These are phyloP conservation scores for Lasiodiplodia hormozganensis DNA, from an alignment of 2,329 filamentous ascomycete species.

Conservation along the genomic window DNA sequence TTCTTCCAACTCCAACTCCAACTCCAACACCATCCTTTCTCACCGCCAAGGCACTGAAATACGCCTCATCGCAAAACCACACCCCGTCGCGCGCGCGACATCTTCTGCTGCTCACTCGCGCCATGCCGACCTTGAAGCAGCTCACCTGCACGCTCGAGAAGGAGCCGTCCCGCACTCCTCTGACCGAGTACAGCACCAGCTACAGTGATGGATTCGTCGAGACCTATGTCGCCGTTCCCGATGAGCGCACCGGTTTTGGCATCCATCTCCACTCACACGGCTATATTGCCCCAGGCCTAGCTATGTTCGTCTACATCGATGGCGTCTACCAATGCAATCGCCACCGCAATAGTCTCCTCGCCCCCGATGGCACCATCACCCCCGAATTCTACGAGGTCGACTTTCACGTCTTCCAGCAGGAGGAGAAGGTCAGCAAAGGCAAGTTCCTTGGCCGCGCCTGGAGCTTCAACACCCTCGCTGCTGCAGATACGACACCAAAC, in stretches of 20 bases:
- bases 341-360: slow-evolving; percentile 53
- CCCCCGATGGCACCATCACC: slow-evolving; percentile 35
- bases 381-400: slow-evolving; percentile 48
- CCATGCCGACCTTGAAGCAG: slow-evolving; percentile 62
- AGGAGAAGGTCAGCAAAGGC: slow-evolving; percentile 55
- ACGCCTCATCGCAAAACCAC: neutral
- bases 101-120: neutral
- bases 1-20: neutral
- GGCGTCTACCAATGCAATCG: slow-evolving; percentile 65
- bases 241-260: slow-evolving; percentile 52
- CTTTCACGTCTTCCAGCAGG: slow-evolving; percentile 61
- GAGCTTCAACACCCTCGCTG: slow-evolving; percentile 56
- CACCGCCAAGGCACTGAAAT: neutral
- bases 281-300: slow-evolving; percentile 61
- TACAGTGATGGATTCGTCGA: slow-evolving; percentile 62
- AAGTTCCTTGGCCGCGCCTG: slow-evolving; percentile 60
- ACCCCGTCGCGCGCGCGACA: neutral
- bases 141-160: slow-evolving; percentile 61
- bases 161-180: slow-evolving; percentile 47
- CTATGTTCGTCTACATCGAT: slow-evolving; percentile 64
- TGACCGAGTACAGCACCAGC: slow-evolving; percentile 58
- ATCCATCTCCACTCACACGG: slow-evolving; percentile 57
- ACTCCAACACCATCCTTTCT: neutral
- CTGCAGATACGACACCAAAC: slow-evolving; percentile 46
- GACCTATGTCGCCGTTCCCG: slow-evolving; percentile 59